phyloP scores from a whole-genome alignment of 306 rosid species.

The Prunus fruticosa region DNA sequence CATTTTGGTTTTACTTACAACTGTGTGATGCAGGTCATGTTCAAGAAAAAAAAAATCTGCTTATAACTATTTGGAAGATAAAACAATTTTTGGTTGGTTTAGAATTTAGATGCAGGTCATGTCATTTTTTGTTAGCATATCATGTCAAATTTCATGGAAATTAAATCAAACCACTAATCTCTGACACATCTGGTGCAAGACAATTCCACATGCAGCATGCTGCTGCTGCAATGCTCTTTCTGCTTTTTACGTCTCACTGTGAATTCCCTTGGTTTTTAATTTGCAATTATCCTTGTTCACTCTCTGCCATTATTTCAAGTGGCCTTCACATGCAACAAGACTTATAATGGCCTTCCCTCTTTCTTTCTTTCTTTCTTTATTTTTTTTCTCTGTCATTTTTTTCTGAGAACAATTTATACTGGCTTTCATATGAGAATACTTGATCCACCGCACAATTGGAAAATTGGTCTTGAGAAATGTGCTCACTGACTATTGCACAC shows the following conservation, averaged over 20 bases:
- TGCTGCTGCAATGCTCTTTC: constrained; percentile 3
- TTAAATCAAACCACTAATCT: neutral
- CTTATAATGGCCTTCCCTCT: too few relatives aligned
- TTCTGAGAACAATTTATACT: neutral
- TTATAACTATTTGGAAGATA: too few relatives aligned
- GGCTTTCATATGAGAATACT: neutral
- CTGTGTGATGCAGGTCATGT: too few relatives aligned
- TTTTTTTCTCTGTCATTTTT: neutral
- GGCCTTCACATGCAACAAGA: neutral
- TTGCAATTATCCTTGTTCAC: neutral
- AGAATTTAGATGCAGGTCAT: too few relatives aligned
- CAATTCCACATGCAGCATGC: neutral
- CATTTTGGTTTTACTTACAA: neutral
- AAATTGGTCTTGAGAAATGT: neutral
- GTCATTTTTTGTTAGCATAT: constrained; percentile 6
- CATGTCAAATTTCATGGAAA: neutral
- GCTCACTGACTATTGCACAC: neutral
- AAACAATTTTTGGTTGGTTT: too few relatives aligned
- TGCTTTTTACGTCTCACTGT: neutral
- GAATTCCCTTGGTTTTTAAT: neutral
- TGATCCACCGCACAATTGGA: neutral
- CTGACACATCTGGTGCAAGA: neutral
- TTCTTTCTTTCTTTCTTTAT: too few relatives aligned
- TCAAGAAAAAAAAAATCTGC: too few relatives aligned
- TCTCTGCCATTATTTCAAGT: neutral